Evolutionary conservation across 78 protist species (phyloP).

Genomic region (Diacronema lutheri): DNA sequence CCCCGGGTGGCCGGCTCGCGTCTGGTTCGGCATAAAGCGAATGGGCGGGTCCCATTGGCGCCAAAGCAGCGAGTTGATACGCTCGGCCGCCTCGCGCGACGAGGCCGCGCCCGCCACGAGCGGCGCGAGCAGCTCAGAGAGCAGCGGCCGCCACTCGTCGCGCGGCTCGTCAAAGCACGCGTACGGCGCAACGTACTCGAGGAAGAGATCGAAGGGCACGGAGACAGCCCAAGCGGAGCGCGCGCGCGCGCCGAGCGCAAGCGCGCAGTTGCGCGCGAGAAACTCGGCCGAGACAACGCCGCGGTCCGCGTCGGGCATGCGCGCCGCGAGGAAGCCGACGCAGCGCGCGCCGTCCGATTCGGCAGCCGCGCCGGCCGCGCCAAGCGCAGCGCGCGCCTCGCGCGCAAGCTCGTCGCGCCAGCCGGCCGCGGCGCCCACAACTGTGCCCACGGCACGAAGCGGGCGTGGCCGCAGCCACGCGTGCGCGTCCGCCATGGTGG

Average conservation of each 20-base stretch:
- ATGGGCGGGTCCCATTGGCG: background rate
- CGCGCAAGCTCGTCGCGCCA: no score
- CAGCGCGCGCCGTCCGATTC: no score
- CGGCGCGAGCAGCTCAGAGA: background rate
- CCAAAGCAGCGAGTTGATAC: background rate
- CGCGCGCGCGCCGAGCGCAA: background rate
- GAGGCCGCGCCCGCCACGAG: background rate
- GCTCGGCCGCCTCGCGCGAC: background rate
- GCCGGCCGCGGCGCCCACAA: no score
- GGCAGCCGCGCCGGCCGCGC: no score
- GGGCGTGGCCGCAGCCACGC: no score
- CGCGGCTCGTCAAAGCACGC: slow-evolving; percentile 21
- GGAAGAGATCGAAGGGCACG: background rate
- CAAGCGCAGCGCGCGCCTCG: no score
- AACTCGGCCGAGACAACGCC: no score
- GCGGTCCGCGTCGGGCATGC: no score
- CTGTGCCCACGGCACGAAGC: no score
- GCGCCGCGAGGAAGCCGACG: no score
- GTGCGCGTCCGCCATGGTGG: no score
- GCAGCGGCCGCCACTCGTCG: slow-evolving; percentile 4
- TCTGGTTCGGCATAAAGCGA: background rate
- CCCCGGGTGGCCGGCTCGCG: background rate
- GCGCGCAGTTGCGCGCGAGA: no score
- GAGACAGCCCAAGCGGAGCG: background rate
- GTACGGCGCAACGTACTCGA: background rate